Evolutionary conservation across 495 filamentous ascomycete species (phyloP).

Genomic region (Talaromyces wortmannii): DNA sequence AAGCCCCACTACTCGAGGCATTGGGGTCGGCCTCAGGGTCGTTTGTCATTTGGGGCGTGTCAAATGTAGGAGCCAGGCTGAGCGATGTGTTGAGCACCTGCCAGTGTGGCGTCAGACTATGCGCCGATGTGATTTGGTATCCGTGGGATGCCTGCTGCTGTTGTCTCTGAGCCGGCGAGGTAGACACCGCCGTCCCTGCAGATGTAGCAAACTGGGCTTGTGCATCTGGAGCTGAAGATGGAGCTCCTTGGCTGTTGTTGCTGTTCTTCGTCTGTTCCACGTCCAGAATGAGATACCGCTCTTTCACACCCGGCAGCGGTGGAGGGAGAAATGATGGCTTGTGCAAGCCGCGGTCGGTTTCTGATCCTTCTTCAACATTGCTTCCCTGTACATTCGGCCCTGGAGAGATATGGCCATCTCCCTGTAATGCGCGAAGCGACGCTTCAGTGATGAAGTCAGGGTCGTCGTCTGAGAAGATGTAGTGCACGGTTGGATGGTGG

Average conservation of each 20-base stretch:
- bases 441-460: constrained; percentile 55
- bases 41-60: constrained; percentile 29
- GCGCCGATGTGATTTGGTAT: constrained; percentile 37
- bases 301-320: constrained; percentile 29
- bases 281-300: constrained; percentile 38
- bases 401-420: constrained; percentile 7
- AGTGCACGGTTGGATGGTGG: constrained; percentile 78
- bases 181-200: constrained; percentile 9
- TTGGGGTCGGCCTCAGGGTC: constrained; percentile 13
- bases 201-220: not conserved
- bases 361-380: not conserved
- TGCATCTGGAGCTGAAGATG: not conserved
- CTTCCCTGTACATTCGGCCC: not conserved
- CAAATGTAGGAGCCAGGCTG: constrained; percentile 50
- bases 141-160: constrained; percentile 19
- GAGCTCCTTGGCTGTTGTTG: not conserved
- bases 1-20: constrained; percentile 6
- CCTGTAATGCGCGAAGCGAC: constrained; percentile 33
- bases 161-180: constrained; percentile 9
- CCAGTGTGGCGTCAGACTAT: constrained; percentile 46
- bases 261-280: constrained; percentile 17
- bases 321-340: constrained; percentile 29
- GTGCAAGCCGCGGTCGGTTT: constrained; percentile 1
- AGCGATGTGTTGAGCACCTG: constrained; percentile 45
- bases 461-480: constrained; percentile 80